phyloP scores from a whole-genome alignment of 306 rosid species.

The Vicia villosa region DNA sequence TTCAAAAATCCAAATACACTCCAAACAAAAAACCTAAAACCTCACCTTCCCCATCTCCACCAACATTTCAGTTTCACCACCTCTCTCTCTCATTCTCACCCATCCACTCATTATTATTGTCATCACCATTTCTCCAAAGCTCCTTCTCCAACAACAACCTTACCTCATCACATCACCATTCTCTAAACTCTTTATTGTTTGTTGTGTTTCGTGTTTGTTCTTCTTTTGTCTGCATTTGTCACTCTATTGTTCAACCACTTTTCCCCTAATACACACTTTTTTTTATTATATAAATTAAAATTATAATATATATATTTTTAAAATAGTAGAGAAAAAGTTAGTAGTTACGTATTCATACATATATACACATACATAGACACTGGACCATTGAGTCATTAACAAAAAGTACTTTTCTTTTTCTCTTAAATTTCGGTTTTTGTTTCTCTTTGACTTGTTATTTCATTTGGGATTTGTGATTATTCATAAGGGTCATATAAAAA shows the following conservation, averaged over 20 bases:
- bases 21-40: too few species aligned
- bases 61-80: too few species aligned
- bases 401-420: constrained; percentile 29
- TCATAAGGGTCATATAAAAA: constrained; percentile 43
- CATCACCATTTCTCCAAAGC: constrained; percentile 33
- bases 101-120: constrained; percentile 45
- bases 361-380: neutral
- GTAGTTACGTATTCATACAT: neutral
- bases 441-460: constrained; percentile 37
- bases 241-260: constrained; percentile 39
- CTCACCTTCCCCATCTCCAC: too few species aligned
- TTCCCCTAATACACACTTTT: constrained; percentile 6
- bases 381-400: constrained; percentile 33
- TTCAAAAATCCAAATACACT: too few species aligned
- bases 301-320: too few species aligned
- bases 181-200: constrained; percentile 33
- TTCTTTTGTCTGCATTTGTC: constrained; percentile 64
- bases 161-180: constrained; percentile 40
- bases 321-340: neutral
- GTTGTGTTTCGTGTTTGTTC: constrained; percentile 52
- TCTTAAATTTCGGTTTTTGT: constrained; percentile 21
- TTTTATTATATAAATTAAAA: neutral
- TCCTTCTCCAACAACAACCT: constrained; percentile 41
- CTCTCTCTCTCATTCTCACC: neutral
- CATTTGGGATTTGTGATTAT: constrained; percentile 45